Evolutionary conservation across 805 yeast species (phyloP), one percentile per base, ranked within the genome.

Genomic region (Komagataella pastoris): DNA sequence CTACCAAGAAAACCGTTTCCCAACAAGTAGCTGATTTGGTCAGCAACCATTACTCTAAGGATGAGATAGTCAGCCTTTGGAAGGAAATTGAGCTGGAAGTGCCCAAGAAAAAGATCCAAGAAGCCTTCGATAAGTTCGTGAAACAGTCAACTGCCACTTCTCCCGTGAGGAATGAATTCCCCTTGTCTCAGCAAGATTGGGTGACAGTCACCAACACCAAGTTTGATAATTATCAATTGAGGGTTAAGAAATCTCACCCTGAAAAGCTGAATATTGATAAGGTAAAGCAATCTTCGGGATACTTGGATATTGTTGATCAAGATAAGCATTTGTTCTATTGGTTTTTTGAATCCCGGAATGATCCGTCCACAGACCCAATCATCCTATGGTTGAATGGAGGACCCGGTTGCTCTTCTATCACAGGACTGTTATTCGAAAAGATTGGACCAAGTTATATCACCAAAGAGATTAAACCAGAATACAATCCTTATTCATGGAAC

Each of bases 311-410:
- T 47, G 77, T 71, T 50, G 83, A 80, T 54, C 81, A 74, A 54
- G 85, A 82, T 57, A 90, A 89, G 69, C 95, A 87, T 66, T 83
- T 90, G 65, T 91, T 90, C 67, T 91, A 82, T 72, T 89, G 95
- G 96, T 83, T 84, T 61, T 91, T 91, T 59, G 97, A 90, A 67
- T 84, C 95, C 50, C 80, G 97, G 70, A 83, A 83, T 61, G 88
- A 88, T 65, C 97, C 97, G 3, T 68, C 66, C 51, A 86, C 72
- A 51, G 97, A 91, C 66, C 97, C 97, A 1, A 75, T 89, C 19
- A 76, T 91, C 52, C 67, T 84, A 56, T 85, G 91, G 98, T 73
- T 90, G 59, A 90, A 90, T 63, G 97, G 97, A 57, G 97, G 97
- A 4, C 97, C 97, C 44, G 97, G 97, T 10, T 90, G 97, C 64